Evolutionary conservation across 139 green algal genomes (phyloP), one percentile per base, ranked within the genome.

Genomic region (Mesostigma viride): DNA sequence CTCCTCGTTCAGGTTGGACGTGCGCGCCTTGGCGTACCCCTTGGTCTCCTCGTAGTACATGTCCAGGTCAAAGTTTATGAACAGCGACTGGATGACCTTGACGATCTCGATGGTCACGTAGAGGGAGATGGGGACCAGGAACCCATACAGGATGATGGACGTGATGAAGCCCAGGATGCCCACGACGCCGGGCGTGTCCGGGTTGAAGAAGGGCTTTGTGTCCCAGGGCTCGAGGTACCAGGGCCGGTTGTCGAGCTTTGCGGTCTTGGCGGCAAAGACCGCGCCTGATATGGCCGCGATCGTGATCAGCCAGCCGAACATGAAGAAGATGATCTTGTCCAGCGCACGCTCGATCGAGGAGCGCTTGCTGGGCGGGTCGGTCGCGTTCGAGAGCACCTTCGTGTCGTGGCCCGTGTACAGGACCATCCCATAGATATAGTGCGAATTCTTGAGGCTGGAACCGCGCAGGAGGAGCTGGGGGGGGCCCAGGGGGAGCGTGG

Each of bases 81-180:
- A 14, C 40, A 53, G 17, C 40, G 17, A 53, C 47, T 87, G 81
- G 61, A 76, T 64, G 24, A 92, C 76, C 75, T 95, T 90, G 6
- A 90, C 57, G 69, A 90, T 89, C 76, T 99, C 93, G 33, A 98
- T 83, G 1, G 89, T 89, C 32, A 99, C 93, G 65, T 95, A 99
- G 35, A 99, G 83, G 0, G 88, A 95, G 72, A 99, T 99, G 61
- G 93, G 93, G 26, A 99, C 91, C 57, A 99, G 81, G 78, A 97
- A 97, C 4, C 82, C 86, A 34, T 89, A 84, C 35, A 95, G 79
- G 61, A 94, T 87, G 73, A 88, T 87, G 63, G 81, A 89, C 1
- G 88, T 95, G 47, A 95, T 64, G 53, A 90, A 84, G 35, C 66
- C 34, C 34, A 66, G 32, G 17, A 70, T 31, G 11, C 34, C 68